Evolutionary conservation across 805 yeast species (phyloP).

Genomic region (Starmera amethionina): DNA sequence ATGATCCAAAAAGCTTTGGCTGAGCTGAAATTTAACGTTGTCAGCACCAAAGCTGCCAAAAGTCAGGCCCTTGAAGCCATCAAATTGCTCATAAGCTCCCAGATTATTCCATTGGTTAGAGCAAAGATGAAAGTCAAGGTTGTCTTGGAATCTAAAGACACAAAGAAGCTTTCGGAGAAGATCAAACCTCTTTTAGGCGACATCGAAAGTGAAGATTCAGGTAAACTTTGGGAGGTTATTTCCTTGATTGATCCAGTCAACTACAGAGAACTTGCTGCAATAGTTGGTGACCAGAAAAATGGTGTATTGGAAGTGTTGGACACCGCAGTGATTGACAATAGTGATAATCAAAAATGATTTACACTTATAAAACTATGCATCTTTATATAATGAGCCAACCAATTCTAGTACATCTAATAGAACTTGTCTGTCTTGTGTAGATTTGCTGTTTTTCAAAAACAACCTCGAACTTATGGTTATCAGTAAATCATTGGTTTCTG

Average conservation of each 20-base stretch:
- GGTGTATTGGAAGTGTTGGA: conserved; percentile 78
- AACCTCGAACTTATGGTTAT: conserved; percentile 17
- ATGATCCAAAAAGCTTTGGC: conserved; percentile 83
- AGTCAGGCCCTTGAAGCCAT: conserved; percentile 90
- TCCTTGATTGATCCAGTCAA: conserved; percentile 82
- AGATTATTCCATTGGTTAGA: conserved; percentile 85
- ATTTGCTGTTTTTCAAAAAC: conserved; percentile 3
- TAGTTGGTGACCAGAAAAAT: conserved; percentile 39
- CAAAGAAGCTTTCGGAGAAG: conserved; percentile 32
- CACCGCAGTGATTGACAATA: conserved; percentile 74
- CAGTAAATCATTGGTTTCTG: conserved; percentile 12
- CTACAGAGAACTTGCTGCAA: conserved; percentile 59
- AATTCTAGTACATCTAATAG: conserved; percentile 9
- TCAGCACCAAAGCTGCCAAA: conserved; percentile 68
- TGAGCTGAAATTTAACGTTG: conserved; percentile 71
- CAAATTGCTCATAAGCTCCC: conserved; percentile 61
- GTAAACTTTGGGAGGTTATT: conserved; percentile 40
- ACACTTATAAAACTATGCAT: background rate
- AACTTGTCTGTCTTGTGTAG: conserved; percentile 7
- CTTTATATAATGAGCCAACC: conserved; percentile 3
- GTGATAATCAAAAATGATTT: conserved; percentile 18
- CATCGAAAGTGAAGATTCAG: conserved; percentile 33
- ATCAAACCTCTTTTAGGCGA: conserved; percentile 32
- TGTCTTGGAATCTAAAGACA: conserved; percentile 44
- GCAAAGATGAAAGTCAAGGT: conserved; percentile 86